Conservation (phyloP, 2,329 filamentous ascomycete genomes). For the Calonectria pseudoreteaudii region DNA sequence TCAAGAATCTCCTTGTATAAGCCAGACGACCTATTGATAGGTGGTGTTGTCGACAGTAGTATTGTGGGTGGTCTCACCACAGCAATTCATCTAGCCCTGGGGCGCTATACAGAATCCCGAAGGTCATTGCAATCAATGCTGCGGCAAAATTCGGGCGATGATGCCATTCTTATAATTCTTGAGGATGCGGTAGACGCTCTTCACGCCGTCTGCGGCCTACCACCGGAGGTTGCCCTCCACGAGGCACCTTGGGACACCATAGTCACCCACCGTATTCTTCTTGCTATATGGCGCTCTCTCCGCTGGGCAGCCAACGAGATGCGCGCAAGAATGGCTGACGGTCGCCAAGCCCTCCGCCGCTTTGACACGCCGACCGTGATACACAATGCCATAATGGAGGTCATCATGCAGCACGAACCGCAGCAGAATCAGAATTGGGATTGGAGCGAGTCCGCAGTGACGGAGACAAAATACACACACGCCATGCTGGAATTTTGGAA, state of each 20-base stretch:
- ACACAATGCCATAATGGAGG: slow-evolving; percentile 21
- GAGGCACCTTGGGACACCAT: slow-evolving; percentile 48
- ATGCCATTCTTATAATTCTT: slow-evolving; percentile 43
- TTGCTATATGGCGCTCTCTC: slow-evolving; percentile 46
- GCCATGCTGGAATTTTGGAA: slow-evolving; percentile 16
- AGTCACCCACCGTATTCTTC: slow-evolving; percentile 42
- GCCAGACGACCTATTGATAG: slow-evolving; percentile 49
- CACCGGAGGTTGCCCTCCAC: slow-evolving; percentile 22
- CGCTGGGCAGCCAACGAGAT: slow-evolving; percentile 43
- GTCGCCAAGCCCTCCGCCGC: background rate
- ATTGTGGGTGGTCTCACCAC: slow-evolving; percentile 47
- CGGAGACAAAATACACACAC: slow-evolving; percentile 1
- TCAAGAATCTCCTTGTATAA: slow-evolving; percentile 46
- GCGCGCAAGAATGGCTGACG: slow-evolving; percentile 13
- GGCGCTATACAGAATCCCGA: slow-evolving; percentile 40
- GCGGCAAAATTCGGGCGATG: slow-evolving; percentile 39
- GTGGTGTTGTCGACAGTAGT: slow-evolving; percentile 49
- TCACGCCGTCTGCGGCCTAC: slow-evolving; percentile 23
- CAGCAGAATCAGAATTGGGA: background rate
- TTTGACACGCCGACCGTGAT: slow-evolving; percentile 18
- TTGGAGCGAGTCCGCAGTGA: background rate
- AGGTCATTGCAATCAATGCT: slow-evolving; percentile 41
- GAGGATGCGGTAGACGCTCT: slow-evolving; percentile 41
- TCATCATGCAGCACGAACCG: background rate
- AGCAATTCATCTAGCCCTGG: slow-evolving; percentile 44